A percentile compares a stretch with the other conserved stretches of the same genome.
Evolutionary conservation across 2,329 filamentous ascomycete genomes (phyloP).

Genomic region (Penicillium brasilianum): DNA sequence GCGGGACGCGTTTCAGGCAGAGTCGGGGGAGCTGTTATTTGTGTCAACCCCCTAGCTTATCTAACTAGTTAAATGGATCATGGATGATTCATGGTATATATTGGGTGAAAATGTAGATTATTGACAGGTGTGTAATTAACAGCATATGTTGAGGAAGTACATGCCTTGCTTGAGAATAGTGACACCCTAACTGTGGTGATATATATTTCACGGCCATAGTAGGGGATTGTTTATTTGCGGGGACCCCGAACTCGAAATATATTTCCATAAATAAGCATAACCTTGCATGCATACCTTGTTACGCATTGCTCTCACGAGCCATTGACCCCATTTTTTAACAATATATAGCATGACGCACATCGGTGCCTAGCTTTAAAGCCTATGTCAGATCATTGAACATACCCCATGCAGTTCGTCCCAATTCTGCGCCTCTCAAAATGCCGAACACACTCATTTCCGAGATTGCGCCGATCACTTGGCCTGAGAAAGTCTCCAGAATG

Average conservation of each 20-base stretch:
- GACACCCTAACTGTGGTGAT: not conserved
- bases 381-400: not conserved
- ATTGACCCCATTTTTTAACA: not conserved
- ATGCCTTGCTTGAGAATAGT: not conserved
- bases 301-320: not conserved
- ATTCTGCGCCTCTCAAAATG: not conserved
- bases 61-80: not conserved
- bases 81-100: not conserved
- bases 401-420: not conserved
- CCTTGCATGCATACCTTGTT: not conserved
- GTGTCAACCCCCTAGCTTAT: not conserved
- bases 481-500: not conserved
- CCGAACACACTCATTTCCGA: constrained; percentile 11
- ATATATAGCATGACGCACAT: not conserved
- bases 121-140: not conserved
- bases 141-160: not conserved
- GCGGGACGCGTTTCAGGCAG: not conserved
- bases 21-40: not conserved
- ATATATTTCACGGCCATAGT: not conserved
- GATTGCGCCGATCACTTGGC: constrained; percentile 13
- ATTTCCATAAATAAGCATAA: not conserved
- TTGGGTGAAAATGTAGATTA: not conserved
- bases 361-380: not conserved
- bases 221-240: not conserved
- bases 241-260: not conserved